Evolutionary conservation across 176 grass and related monocot species (phyloP), one percentile per base, ranked within the genome.

Genomic region (Oryza meyeriana): DNA sequence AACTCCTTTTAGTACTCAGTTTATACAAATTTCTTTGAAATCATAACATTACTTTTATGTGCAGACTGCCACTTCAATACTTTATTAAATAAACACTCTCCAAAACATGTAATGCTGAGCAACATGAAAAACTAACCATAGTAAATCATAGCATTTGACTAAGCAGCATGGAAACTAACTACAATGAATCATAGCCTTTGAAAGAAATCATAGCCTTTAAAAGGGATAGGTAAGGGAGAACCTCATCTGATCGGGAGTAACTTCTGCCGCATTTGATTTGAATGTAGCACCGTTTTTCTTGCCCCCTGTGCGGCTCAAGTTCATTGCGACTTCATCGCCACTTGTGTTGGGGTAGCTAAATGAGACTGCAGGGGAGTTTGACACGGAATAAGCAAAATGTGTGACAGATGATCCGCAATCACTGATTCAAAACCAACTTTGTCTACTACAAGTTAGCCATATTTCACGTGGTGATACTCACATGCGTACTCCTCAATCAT

Each of bases 181-280:
- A 39, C 20, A 58, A 33, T 35, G 50, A 45, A 82, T 17, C 27
- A 32, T 12, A 7, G 34, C 76, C 76, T 55, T 77, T 77, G n/a
- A n/a, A n/a, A n/a, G n/a, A n/a, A 45, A 82, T 17, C 27, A 32
- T 12, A 7, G 34, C 76, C 76, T 55, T 77, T 77, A 75, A 44
- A 44, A 81, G 65, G 67, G 58, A 72, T 47, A 68, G 39, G 47
- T 58, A 78, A 57, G 57, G 73, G 41, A 57, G 30, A 41, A 98
- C 96, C 96, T 98, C 96, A 98, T 98, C 90, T 91, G 90, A 76
- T 98, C 96, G 80, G 96, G 95, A 81, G 88, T 98, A 69, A 98
- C 72, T 68, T 98, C 91, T 81, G 79, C 59, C 75, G 72, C 66
- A 71, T 93, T 93, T 84, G 88, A 91, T 68, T 91, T 95, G 80